Conservation (phyloP, 768 basidiomycete species). For the Gloeophyllum trabeum region DNA sequence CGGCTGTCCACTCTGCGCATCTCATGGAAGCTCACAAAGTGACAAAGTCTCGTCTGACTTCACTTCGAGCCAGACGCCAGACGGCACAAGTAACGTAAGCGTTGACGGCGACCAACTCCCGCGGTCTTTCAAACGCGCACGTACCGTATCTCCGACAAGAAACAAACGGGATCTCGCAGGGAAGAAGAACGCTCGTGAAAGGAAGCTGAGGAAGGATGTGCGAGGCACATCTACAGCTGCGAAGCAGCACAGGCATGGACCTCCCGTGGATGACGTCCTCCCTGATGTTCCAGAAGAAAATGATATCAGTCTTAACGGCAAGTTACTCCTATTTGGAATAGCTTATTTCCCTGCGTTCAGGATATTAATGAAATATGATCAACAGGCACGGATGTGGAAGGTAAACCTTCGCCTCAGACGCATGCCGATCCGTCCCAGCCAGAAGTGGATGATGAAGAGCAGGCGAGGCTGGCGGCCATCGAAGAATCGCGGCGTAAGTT, state of each 20-base stretch:
- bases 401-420: neutral
- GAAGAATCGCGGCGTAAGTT: slow-evolving; percentile 59
- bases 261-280: slow-evolving; percentile 27
- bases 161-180: slow-evolving; percentile 26
- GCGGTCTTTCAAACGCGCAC: slow-evolving; percentile 32
- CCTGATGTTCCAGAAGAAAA: slow-evolving; percentile 8
- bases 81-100: no score
- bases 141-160: slow-evolving; percentile 34
- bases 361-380: no score
- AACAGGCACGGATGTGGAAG: no score
- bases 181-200: slow-evolving; percentile 27
- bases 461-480: slow-evolving; percentile 29
- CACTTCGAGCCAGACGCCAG: no score
- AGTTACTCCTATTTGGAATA: neutral
- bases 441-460: slow-evolving; percentile 23
- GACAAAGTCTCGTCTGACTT: no score
- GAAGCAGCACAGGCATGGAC: slow-evolving; percentile 23
- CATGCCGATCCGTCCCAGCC: slow-evolving; percentile 6
- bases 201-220: slow-evolving; percentile 28
- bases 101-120: no score
- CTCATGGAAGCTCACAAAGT: no score
- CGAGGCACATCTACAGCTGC: slow-evolving; percentile 26
- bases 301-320: neutral
- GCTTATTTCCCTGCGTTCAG: neutral
- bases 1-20: no score